phyloP scores from a whole-genome alignment of 306 rosid genomes.

The Gillenia trifoliata region DNA sequence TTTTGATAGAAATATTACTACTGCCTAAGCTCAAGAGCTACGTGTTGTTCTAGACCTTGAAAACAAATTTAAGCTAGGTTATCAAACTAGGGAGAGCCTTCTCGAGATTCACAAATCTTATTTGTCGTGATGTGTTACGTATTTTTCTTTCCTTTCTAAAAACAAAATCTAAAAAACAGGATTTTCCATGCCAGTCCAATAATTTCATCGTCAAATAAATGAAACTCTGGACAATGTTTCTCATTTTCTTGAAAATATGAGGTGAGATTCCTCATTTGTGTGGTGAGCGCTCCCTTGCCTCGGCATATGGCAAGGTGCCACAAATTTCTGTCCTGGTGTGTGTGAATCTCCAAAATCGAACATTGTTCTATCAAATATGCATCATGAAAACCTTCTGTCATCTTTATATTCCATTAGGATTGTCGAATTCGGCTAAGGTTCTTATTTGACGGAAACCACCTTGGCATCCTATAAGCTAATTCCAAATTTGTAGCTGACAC shows the following conservation, averaged over 20 bases:
- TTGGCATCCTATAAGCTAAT: too few relatives aligned
- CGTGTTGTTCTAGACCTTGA: neutral
- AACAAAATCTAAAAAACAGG: neutral
- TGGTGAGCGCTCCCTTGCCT: neutral
- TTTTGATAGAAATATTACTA: neutral
- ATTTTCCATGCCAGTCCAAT: neutral
- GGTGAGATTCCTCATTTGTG: neutral
- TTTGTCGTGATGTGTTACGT: neutral
- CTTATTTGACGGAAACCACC: neutral
- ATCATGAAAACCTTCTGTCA: neutral
- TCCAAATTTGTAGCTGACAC: too few relatives aligned
- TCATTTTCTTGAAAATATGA: neutral
- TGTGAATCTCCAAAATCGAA: neutral
- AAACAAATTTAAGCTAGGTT: neutral
- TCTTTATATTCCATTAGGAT: neutral
- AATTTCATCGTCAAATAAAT: neutral
- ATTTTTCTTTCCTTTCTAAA: neutral
- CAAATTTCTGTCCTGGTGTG: neutral
- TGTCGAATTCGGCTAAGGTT: neutral
- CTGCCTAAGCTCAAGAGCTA: neutral
- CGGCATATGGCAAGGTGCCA: neutral
- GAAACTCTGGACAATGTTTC: neutral
- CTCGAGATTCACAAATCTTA: neutral
- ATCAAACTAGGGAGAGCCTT: neutral
- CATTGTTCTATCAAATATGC: neutral